Conservation (phyloP, 768 basidiomycete genomes). For the Kwoniella europaea region DNA sequence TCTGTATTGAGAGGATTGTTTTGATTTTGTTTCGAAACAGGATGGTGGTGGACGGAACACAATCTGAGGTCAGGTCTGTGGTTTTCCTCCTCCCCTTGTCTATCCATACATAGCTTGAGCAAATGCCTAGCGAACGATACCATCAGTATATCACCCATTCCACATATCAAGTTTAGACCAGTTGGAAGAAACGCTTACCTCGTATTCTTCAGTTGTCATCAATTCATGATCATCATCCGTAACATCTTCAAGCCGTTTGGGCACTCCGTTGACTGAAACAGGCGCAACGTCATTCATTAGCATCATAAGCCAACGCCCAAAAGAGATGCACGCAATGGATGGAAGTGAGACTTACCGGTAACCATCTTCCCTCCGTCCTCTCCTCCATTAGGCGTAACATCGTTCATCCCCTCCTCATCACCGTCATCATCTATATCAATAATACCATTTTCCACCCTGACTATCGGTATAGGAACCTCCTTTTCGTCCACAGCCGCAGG, state of each 20-base stretch:
- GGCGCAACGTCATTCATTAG: neutral
- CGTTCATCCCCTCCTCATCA: conserved; percentile 37
- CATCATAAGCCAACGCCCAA: neutral
- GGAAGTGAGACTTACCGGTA: conserved; percentile 28
- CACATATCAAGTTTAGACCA: conserved; percentile 2
- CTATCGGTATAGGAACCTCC: conserved; percentile 2
- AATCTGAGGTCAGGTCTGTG: neutral
- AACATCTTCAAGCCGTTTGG: conserved; percentile 75
- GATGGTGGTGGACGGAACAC: too few relatives aligned
- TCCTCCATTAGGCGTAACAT: neutral
- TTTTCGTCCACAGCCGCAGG: neutral
- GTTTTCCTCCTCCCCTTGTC: neutral
- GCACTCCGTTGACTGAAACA: conserved; percentile 69
- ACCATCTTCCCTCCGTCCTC: conserved; percentile 25
- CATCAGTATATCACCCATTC: neutral
- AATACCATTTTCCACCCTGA: conserved; percentile 7
- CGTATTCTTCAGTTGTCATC: conserved; percentile 94
- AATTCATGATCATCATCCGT: conserved; percentile 90
- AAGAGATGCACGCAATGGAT: too few relatives aligned
- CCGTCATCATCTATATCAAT: conserved; percentile 3
- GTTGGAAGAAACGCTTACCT: conserved; percentile 54
- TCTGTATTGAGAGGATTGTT: too few relatives aligned
- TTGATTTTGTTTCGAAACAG: too few relatives aligned
- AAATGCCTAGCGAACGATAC: conserved; percentile 13
- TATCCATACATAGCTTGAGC: conserved; percentile 27